These are phyloP conservation scores for Alternaria novae-zelandiae DNA, from an alignment of 2,329 filamentous ascomycete genomes.

Conservation along the genomic window DNA sequence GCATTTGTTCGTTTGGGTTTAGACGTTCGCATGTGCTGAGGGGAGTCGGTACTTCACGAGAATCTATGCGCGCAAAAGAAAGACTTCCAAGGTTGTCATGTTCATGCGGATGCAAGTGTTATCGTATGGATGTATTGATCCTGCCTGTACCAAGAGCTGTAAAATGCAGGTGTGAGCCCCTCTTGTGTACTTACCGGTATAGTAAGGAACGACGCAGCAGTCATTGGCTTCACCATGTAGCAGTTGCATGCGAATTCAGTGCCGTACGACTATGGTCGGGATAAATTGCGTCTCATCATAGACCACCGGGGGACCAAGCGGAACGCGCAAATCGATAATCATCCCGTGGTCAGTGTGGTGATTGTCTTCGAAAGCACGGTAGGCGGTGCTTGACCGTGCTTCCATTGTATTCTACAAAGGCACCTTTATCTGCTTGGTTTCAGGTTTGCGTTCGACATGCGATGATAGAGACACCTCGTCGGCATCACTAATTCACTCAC, in stretches of 20 bases:
- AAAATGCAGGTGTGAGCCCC: neutral
- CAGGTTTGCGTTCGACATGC: neutral
- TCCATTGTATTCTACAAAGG: slow-evolving; percentile 9
- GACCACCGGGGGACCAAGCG: slow-evolving; percentile 2
- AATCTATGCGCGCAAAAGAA: slow-evolving; percentile 4
- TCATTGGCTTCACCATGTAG: neutral
- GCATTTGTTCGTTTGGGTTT: neutral
- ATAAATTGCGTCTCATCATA: neutral
- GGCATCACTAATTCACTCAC: neutral
- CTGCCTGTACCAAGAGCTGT: neutral
- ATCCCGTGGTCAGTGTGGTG: slow-evolving; percentile 1
- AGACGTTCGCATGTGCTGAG: neutral
- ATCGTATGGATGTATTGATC: neutral
- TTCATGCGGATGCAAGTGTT: neutral
- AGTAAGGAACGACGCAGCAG: neutral
- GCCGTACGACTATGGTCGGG: neutral
- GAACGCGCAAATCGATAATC: slow-evolving; percentile 1
- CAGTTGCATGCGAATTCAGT: neutral
- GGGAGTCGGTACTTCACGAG: neutral
- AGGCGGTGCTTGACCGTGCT: neutral
- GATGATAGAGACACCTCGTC: neutral
- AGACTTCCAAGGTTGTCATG: neutral
- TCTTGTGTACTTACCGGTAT: neutral
- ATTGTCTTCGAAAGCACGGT: neutral
- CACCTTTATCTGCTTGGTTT: slow-evolving; percentile 3